Evolutionary conservation across 495 filamentous ascomycete genomes (phyloP).

Genomic region (Penicillium macrosclerotiorum): DNA sequence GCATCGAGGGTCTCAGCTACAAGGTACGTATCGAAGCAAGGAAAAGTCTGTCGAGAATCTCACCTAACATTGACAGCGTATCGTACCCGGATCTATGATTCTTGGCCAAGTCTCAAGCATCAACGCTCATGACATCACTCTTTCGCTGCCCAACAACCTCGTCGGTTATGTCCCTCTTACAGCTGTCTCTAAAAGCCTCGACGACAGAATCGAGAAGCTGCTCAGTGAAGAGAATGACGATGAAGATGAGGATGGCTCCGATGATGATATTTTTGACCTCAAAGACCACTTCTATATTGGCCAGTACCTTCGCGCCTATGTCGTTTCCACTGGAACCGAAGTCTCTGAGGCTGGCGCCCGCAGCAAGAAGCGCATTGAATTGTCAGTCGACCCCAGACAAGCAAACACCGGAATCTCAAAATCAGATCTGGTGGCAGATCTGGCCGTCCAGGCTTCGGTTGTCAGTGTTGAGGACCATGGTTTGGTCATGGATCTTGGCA

Average conservation of each 20-base stretch:
- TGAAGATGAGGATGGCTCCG: slow-evolving; percentile 51
- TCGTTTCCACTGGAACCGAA: slow-evolving; percentile 63
- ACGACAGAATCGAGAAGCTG: slow-evolving; percentile 63
- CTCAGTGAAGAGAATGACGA: slow-evolving; percentile 56
- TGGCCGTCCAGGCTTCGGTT: slow-evolving; percentile 82
- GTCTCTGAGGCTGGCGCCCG: slow-evolving; percentile 59
- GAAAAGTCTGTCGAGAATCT: background rate
- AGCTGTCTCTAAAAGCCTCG: slow-evolving; percentile 74
- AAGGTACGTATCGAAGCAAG: slow-evolving; percentile 56
- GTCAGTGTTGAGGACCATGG: slow-evolving; percentile 93
- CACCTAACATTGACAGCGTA: slow-evolving; percentile 57
- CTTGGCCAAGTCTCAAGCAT: slow-evolving; percentile 84
- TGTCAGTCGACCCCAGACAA: slow-evolving; percentile 73
- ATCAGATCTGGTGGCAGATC: slow-evolving; percentile 66
- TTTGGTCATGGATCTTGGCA: slow-evolving; percentile 85
- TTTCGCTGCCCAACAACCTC: slow-evolving; percentile 89
- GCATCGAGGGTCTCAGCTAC: slow-evolving; percentile 83
- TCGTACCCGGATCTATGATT: slow-evolving; percentile 79
- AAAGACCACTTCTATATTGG: slow-evolving; percentile 73
- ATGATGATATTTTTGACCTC: slow-evolving; percentile 62
- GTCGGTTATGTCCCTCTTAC: slow-evolving; percentile 87
- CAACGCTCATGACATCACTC: slow-evolving; percentile 68
- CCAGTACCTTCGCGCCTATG: slow-evolving; percentile 85
- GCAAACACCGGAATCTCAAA: slow-evolving; percentile 71
- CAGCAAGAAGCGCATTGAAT: slow-evolving; percentile 75